These are phyloP conservation scores for Omphalotus olearius DNA, from an alignment of 1,284 basidiomycete genomes.

Conservation along the genomic window DNA sequence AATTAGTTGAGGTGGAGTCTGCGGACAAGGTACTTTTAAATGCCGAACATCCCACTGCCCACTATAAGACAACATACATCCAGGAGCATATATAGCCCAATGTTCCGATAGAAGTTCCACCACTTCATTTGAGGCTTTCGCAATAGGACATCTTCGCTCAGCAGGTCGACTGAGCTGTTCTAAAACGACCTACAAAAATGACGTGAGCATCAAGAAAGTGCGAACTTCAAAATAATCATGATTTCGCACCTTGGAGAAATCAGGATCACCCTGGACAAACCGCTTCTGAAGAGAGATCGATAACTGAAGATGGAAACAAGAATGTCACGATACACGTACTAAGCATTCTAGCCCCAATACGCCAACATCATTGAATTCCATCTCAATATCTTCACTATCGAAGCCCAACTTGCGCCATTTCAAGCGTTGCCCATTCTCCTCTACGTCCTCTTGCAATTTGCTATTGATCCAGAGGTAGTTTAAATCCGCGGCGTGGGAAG, in stretches of 20 bases:
- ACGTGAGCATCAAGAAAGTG: not conserved
- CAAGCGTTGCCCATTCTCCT: constrained; percentile 41
- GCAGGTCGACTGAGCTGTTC: constrained; percentile 81
- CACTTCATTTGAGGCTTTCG: constrained; percentile 82
- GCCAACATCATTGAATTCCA: constrained; percentile 84
- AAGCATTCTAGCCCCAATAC: constrained; percentile 84
- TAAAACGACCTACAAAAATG: constrained; percentile 57
- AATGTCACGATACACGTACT: constrained; percentile 37
- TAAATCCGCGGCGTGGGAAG: constrained; percentile 59
- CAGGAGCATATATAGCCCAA: constrained; percentile 78
- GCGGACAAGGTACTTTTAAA: constrained; percentile 6
- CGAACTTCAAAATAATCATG: not conserved
- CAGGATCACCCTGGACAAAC: constrained; percentile 70
- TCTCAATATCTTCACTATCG: constrained; percentile 70
- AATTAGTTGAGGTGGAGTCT: constrained; percentile 82
- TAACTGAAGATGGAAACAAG: not conserved
- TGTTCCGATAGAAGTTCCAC: constrained; percentile 87
- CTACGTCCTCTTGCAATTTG: constrained; percentile 48
- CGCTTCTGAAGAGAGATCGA: constrained; percentile 40
- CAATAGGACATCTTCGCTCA: constrained; percentile 82
- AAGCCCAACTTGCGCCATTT: constrained; percentile 86
- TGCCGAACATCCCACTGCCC: not conserved
- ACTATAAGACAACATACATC: constrained; percentile 39
- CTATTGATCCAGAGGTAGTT: constrained; percentile 71
- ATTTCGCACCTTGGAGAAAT: constrained; percentile 72